A percentile compares a stretch with the other conserved stretches of the same genome.
These are phyloP conservation scores for Leccinellum albellum DNA, from an alignment of 768 basidiomycete genomes.

Conservation along the genomic window DNA sequence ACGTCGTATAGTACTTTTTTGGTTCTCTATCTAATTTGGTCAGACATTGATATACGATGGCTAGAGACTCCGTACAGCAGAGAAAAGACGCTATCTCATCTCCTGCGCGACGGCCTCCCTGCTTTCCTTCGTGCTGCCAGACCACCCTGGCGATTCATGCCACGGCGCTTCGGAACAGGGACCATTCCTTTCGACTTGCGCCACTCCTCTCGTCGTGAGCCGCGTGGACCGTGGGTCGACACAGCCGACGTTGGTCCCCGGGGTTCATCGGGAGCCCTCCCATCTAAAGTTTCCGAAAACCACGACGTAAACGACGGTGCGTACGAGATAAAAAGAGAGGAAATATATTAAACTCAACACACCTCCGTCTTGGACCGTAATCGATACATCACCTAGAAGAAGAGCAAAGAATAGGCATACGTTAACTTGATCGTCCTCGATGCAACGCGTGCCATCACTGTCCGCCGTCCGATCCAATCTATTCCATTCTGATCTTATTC, in stretches of 20 bases:
- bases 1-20: slow-evolving; percentile 16
- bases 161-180: slow-evolving; percentile 45
- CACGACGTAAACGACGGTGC: slow-evolving; percentile 6
- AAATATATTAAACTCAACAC: slow-evolving; percentile 1
- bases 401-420: not conserved
- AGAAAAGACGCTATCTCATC: slow-evolving; percentile 36
- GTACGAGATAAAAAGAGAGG: not conserved
- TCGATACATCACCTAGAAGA: slow-evolving; percentile 17
- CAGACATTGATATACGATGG: not conserved
- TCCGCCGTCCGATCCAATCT: not conserved
- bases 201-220: slow-evolving; percentile 79
- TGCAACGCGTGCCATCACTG: not conserved
- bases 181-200: slow-evolving; percentile 72
- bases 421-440: slow-evolving; percentile 13
- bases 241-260: slow-evolving; percentile 39
- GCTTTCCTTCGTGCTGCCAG: slow-evolving; percentile 60
- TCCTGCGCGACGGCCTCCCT: slow-evolving; percentile 67
- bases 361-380: slow-evolving; percentile 18
- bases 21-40: not conserved
- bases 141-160: slow-evolving; percentile 67
- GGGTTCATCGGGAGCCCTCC: slow-evolving; percentile 51
- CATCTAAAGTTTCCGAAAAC: slow-evolving; percentile 30
- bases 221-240: slow-evolving; percentile 80
- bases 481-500: not conserved
- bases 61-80: not conserved